Base-by-base conservation (phyloP, 768 basidiomycete species). In the Pholiota conissans region DNA sequence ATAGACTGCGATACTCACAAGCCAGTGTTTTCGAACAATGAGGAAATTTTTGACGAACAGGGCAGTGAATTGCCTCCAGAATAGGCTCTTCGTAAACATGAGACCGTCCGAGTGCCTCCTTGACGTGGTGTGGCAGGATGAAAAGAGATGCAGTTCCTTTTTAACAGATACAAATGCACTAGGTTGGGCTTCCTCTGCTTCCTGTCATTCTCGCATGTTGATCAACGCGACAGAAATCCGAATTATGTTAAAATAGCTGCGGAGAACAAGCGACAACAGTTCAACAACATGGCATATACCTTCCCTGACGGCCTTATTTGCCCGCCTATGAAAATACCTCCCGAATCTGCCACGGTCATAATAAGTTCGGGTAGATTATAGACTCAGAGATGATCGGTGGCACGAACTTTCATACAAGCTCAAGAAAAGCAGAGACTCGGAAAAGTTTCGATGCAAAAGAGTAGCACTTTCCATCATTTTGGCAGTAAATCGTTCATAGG, bases 41-140 rank as follows among this genome's bases (percentile, higher is more conserved):
- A 85, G 82, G 76, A 77, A 80, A 56, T 86, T 86, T 73, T 86
- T 86, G 74, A 77, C 73, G 57, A 77, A 76, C n/a, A 86, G 65
- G 1, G 77, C 80, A 1, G 64, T 62, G 56, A 82, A 80, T 70
- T 86, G 84, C 48, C 77, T 74, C 71, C 79, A 74, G 64, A 84
- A 83, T 18, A 80, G 49, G 28, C 28, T 50, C 49, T 50, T 30
- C 49, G 30, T 45, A 3, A 45, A 45, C 42, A 45, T 45, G 42
- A 45, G 22, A 24, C 7, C n/a, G 35, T 37, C n/a, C n/a, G 30
- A 13, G 40, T n/a, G 20, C 16, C 40, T 10, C 40, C 35, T 37
- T 16, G 18, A 42, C 40, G 11, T 42, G 40, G 2, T 1, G 18
- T 18, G 20, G 18, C 18, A 13, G 18, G 22, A 24, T 18, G 1